Evolutionary conservation across 805 yeast species (phyloP).

Genomic region (Sugiyamaella boreocaroliniensis): DNA sequence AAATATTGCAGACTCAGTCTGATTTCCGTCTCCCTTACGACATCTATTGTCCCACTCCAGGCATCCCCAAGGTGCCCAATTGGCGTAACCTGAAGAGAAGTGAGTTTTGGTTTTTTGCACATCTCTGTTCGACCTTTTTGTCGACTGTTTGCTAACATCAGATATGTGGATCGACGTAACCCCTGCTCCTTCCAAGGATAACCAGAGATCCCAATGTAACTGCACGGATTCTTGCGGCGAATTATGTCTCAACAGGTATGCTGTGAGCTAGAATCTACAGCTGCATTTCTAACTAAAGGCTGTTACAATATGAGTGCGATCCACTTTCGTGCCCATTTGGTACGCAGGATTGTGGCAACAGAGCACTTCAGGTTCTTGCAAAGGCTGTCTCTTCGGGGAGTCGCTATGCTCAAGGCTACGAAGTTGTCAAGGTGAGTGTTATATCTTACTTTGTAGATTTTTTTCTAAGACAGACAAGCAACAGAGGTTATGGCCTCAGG

Average conservation of each 20-base stretch:
- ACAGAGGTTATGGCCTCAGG: constrained; percentile 40
- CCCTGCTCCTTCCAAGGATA: constrained; percentile 8
- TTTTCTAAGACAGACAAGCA: constrained; percentile 26
- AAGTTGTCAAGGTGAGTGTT: constrained; percentile 14
- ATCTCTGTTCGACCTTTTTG: not conserved
- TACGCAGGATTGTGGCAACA: constrained; percentile 33
- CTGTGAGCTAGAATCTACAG: not conserved
- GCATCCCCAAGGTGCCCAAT: constrained; percentile 18
- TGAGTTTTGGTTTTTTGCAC: constrained; percentile 3
- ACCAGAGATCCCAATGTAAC: constrained; percentile 19
- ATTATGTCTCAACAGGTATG: constrained; percentile 29
- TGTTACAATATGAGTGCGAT: constrained; percentile 33
- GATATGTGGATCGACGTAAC: constrained; percentile 20
- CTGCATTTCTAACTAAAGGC: constrained; percentile 9
- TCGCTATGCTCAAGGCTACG: constrained; percentile 27
- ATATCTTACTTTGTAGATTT: not conserved
- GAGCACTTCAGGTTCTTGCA: constrained; percentile 29
- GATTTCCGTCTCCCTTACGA: constrained; percentile 32
- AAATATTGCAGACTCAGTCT: constrained; percentile 11
- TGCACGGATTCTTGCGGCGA: constrained; percentile 31
- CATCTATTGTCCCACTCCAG: constrained; percentile 32
- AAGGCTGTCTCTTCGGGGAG: constrained; percentile 13
- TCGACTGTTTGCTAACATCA: constrained; percentile 5
- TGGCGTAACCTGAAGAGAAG: constrained; percentile 31
- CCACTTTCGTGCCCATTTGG: constrained; percentile 30